Base-by-base conservation (phyloP, 768 basidiomycete species). In the Tulasnella sp. region DNA sequence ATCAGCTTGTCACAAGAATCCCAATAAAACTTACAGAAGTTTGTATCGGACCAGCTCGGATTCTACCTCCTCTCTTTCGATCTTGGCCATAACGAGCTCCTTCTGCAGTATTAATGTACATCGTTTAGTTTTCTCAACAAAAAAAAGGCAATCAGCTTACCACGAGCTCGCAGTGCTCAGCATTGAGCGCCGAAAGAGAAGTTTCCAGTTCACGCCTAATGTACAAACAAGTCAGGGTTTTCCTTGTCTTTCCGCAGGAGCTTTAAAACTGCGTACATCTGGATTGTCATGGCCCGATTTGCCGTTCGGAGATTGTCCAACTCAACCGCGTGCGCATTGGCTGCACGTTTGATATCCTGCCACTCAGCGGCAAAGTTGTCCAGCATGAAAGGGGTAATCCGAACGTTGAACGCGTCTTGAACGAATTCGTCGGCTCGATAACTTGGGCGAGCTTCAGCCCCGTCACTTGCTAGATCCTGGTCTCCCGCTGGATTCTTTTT, bases 321-420 rank as follows among this genome's bases (percentile, higher is more conserved):
- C 71, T 94, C 88, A 23, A 78, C 72, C 0, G 85, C 83, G 72
- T 95, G 91, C 61, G 87, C 86, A 61, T 93, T 90, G 34, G 82
- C 83, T 52, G 79, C 79, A 23, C 84, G 80, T 61, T 88, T 73
- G 56, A 83, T 72, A 60, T 95, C 93, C 64, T 88, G 83, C 68
- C 92, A 95, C 73, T 96, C 93, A 56, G 83, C 86, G 30, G 84
- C 80, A 68, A 89, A 95, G 19, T 82, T 78, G 67, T 97, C 95
- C 42, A 98, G 76, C 90, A 94, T 92, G 73, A 98, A 94, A 0
- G 96, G 90, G 3, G 94, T 96, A 64, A 99, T 91, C 63, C 80
- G 79, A 66, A 96, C 73, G 21, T 83, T 81, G 61, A 89, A 82
- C 7, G 94, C 87, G 67, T 98, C 93, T 59, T 82, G 78, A 3